Evolutionary conservation across 495 filamentous ascomycete genomes (phyloP).

Genomic region (Podospora bellae-mahoneyi): DNA sequence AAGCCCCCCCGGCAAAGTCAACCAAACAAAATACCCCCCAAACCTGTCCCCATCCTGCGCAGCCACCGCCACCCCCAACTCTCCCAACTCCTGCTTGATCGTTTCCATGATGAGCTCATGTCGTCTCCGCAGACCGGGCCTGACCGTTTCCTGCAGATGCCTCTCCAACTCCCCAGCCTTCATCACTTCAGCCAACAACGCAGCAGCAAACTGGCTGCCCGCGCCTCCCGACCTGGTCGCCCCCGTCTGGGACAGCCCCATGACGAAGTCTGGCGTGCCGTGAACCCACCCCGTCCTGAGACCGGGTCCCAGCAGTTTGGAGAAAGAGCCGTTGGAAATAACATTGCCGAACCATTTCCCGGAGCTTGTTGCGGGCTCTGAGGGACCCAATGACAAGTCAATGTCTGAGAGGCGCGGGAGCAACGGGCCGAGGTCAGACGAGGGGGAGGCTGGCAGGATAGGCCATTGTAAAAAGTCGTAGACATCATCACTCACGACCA

Average conservation of each 20-base stretch:
- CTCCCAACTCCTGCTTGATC: conserved; percentile 52
- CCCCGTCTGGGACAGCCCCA: conserved; percentile 67
- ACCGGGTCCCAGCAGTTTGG: conserved; percentile 79
- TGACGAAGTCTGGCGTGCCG: conserved; percentile 61
- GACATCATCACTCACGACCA: conserved; percentile 84
- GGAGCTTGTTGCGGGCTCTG: conserved; percentile 22
- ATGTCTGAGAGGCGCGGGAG: conserved; percentile 74
- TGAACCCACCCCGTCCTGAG: conserved; percentile 81
- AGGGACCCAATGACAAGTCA: conserved; percentile 44
- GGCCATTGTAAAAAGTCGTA: conserved; percentile 82
- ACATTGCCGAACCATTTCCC: conserved; percentile 66
- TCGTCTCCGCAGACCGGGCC: conserved; percentile 55
- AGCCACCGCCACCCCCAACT: conserved; percentile 51
- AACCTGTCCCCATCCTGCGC: conserved; percentile 32
- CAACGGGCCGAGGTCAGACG: conserved; percentile 8
- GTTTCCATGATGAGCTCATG: conserved; percentile 52
- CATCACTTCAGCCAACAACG: conserved; percentile 61
- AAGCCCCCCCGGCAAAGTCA: conserved; percentile 53
- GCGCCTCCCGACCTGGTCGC: conserved; percentile 70
- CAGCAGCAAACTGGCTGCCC: conserved; percentile 66
- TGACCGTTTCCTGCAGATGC: conserved; percentile 40
- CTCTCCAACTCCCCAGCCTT: conserved; percentile 46
- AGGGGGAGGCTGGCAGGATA: neutral
- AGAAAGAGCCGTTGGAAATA: conserved; percentile 78
- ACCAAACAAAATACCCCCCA: conserved; percentile 84